Percentiles rank a stretch among this genome's conserved stretches.
Conservation (phyloP, 2,329 filamentous ascomycete genomes). For the Colletotrichum somersetense region DNA sequence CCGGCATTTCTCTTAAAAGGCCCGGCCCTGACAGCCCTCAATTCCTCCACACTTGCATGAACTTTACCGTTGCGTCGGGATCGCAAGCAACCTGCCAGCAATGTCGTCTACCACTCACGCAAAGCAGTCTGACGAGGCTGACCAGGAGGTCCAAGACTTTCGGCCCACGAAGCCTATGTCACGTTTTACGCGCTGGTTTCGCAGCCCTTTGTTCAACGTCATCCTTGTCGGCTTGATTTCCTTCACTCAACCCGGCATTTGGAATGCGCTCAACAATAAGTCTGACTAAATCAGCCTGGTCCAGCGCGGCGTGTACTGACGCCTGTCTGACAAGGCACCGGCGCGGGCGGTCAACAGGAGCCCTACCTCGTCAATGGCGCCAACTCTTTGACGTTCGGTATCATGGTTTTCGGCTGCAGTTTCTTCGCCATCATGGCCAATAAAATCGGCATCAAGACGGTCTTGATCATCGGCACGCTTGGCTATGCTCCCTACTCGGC, state of each 20-base stretch:
- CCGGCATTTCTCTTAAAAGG: not conserved
- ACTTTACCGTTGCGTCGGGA: constrained; percentile 16
- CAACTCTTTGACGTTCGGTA: constrained; percentile 76
- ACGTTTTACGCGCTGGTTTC: constrained; percentile 53
- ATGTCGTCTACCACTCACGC: constrained; percentile 32
- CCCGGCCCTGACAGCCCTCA: constrained; percentile 7
- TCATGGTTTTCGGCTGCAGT: constrained; percentile 61
- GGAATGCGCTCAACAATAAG: constrained; percentile 60
- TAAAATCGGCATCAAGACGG: constrained; percentile 51
- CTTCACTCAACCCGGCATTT: constrained; percentile 61
- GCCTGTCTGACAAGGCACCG: constrained; percentile 48
- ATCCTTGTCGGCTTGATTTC: constrained; percentile 58
- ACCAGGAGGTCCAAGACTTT: constrained; percentile 24
- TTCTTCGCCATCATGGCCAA: constrained; percentile 56
- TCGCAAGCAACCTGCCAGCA: constrained; percentile 19
- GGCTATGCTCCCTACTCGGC: constrained; percentile 60
- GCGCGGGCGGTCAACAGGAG: constrained; percentile 74
- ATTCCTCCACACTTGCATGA: constrained; percentile 28
- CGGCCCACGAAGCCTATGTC: constrained; percentile 46
- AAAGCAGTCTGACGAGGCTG: constrained; percentile 30
- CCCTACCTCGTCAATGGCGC: constrained; percentile 77
- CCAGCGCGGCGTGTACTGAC: not conserved
- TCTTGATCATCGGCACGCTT: constrained; percentile 57
- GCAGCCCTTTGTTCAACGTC: constrained; percentile 61
- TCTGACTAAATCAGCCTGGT: not conserved